These are phyloP conservation scores for Colletotrichum sojae DNA, from an alignment of 2,329 filamentous ascomycete species.

Conservation along the genomic window DNA sequence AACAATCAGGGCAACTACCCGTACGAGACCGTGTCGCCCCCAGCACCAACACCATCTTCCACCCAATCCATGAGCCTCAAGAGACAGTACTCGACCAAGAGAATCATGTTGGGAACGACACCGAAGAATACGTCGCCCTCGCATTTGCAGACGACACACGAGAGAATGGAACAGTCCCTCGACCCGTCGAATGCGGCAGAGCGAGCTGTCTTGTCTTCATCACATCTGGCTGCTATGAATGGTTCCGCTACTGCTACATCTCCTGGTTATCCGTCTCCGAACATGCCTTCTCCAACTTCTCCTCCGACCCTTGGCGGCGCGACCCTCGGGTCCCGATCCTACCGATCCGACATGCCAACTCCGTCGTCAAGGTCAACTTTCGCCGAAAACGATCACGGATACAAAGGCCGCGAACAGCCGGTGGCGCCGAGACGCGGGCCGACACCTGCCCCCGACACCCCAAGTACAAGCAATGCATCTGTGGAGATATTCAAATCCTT, in stretches of 20 bases:
- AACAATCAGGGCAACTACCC: slow-evolving; percentile 63
- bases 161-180: slow-evolving; percentile 75
- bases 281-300: slow-evolving; percentile 79
- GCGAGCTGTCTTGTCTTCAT: slow-evolving; percentile 76
- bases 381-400: slow-evolving; percentile 48
- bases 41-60: slow-evolving; percentile 69
- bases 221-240: slow-evolving; percentile 79
- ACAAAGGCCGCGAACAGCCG: slow-evolving; percentile 53
- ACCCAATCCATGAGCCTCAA: slow-evolving; percentile 70
- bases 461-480: slow-evolving; percentile 68
- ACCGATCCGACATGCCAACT: slow-evolving; percentile 68
- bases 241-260: slow-evolving; percentile 68
- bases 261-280: slow-evolving; percentile 71
- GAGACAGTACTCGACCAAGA: slow-evolving; percentile 82
- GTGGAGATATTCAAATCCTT: slow-evolving; percentile 99
- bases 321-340: slow-evolving; percentile 73
- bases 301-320: slow-evolving; percentile 70
- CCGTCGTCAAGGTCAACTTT: slow-evolving; percentile 69
- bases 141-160: slow-evolving; percentile 77
- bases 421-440: slow-evolving; percentile 70
- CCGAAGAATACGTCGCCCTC: slow-evolving; percentile 85
- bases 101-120: slow-evolving; percentile 76
- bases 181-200: slow-evolving; percentile 79
- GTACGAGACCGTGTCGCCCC: slow-evolving; percentile 72
- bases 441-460: slow-evolving; percentile 74